phyloP scores from a whole-genome alignment of 2,329 filamentous ascomycete genomes.

The Incumbomyces lentus region DNA sequence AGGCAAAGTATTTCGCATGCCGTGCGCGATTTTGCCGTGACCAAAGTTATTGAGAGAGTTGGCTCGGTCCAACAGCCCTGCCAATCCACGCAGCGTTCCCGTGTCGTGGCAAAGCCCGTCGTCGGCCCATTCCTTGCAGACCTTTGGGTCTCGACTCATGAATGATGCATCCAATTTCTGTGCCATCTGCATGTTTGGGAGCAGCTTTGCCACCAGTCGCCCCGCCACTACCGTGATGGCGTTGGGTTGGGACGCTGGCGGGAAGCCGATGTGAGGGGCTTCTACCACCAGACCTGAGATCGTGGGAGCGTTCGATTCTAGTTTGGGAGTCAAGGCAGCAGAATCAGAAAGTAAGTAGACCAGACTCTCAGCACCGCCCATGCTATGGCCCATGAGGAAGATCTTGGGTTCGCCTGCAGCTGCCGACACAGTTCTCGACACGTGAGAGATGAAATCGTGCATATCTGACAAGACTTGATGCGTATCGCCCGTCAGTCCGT shows the following conservation, averaged over 20 bases:
- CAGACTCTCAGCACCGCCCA: slow-evolving; percentile 74
- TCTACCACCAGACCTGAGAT: slow-evolving; percentile 67
- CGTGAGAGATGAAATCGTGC: slow-evolving; percentile 56
- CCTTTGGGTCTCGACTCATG: slow-evolving; percentile 56
- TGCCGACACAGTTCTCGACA: slow-evolving; percentile 34
- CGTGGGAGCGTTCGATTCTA: slow-evolving; percentile 40
- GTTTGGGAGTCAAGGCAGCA: slow-evolving; percentile 27
- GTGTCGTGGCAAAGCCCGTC: slow-evolving; percentile 71
- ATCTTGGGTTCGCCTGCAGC: slow-evolving; percentile 42
- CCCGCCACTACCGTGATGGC: slow-evolving; percentile 55
- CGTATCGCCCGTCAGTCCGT: slow-evolving; percentile 67
- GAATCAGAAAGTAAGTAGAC: slow-evolving; percentile 39
- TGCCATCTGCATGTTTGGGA: slow-evolving; percentile 58
- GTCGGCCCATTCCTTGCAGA: slow-evolving; percentile 49
- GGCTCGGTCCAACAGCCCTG: slow-evolving; percentile 67
- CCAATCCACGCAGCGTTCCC: slow-evolving; percentile 72
- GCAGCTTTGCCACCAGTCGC: slow-evolving; percentile 53
- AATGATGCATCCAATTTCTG: slow-evolving; percentile 54
- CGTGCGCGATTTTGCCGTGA: neutral
- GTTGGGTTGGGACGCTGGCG: slow-evolving; percentile 54
- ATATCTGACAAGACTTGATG: slow-evolving; percentile 65
- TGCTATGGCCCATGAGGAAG: slow-evolving; percentile 83
- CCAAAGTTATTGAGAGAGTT: neutral
- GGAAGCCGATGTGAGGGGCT: slow-evolving; percentile 67
- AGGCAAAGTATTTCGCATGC: slow-evolving; percentile 22